Evolutionary conservation across 371 early-diverging fungal genomes (phyloP), one percentile per base, ranked within the genome.

Genomic region (Mucor irregularis): DNA sequence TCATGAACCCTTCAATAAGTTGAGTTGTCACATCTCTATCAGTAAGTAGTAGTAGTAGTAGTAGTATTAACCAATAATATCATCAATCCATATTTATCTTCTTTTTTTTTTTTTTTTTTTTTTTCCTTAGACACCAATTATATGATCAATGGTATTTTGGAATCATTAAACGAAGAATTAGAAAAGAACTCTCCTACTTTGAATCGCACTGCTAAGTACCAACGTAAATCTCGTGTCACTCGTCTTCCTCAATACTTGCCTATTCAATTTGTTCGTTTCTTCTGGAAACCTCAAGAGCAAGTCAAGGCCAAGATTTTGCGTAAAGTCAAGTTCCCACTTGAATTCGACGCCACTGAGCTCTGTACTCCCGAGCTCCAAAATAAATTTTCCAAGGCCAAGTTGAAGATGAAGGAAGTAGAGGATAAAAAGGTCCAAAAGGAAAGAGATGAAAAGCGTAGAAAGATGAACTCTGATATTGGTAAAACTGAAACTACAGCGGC

Each of bases 221-320:
- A 81, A 45, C 91, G 92, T 52, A 84, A 73, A 5, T 84, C 87
- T 33, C 78, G 84, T 34, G 85, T 99, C 19, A 83, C 83, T 11
- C 85, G 96, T 4, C 70, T 98, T 29, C 99, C 99, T 1, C 67
- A 79, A 13, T 98, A 98, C 64, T 66, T 99, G 52, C 87, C 96
- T 0, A 73, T 97, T 16, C 88, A 93, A 56, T 97, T 94, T 71
- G 90, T 96, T 31, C 86, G 99, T 21, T 97, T 97, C 77, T 97
- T 90, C 73, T 98, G 99, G 99, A 96, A 96, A 61, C 76, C 90
- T 0, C 71, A 83, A 19, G 90, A 91, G 61, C 74, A 81, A 34
- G 82, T 92, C n/a, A 90, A 90, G 44, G 94, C 97, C 37, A 99
- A 99, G 74, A 97, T 99, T 66, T 46, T 71, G 49, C 83, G 89